Base-by-base conservation (phyloP, 257 asterid genomes). In the Fraxinus pennsylvanica region DNA sequence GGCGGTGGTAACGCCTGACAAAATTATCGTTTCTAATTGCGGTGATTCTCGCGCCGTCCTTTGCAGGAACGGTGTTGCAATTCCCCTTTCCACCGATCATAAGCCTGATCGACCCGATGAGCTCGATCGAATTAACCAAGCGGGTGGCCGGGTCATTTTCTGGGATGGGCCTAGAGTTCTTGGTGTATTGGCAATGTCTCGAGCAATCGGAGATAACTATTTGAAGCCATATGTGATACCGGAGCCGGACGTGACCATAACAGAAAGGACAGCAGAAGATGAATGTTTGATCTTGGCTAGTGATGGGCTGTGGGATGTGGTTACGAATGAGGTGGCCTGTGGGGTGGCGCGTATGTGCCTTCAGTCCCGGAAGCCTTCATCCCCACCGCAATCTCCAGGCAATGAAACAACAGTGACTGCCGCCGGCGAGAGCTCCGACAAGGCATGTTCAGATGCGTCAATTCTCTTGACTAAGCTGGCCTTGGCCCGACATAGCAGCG, bases 31-130 rank as follows among this genome's bases (percentile, higher is more conserved):
- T 2, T 90, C 88, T 5, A 91, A 91, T 71, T 90, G 97, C 72
- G 97, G 97, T 6, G 97, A 92, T 39, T 92, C 97, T 10, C 97
- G 97, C 29, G 97, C 97, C 72, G 86, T 91, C 54, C 92, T 92
- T 0, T 87, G 82, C 78, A 90, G 97, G 5, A 75, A 71, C 67
- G 89, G 92, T 8, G 78, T 72, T 0, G 79, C 90, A 2, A 17
- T 88, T n/a, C 97, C 96, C 0, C 92, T 92, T 45, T 79, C 92
- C 6, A 69, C 74, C 36, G 97, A 92, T 75, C 97, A 92, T 68
- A 92, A 91, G 93, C 90, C 94, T 0, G 84, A 80, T 22, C 76
- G 93, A 74, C 83, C 76, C 0, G 93, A 90, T 36, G 97, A 91
- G 81, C 80, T 0, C 80, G 94, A 63, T n/a, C 35, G 36, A 80